Evolutionary conservation across 768 basidiomycete species (phyloP), one percentile per base, ranked within the genome.

Genomic region (Serendipita sp.): DNA sequence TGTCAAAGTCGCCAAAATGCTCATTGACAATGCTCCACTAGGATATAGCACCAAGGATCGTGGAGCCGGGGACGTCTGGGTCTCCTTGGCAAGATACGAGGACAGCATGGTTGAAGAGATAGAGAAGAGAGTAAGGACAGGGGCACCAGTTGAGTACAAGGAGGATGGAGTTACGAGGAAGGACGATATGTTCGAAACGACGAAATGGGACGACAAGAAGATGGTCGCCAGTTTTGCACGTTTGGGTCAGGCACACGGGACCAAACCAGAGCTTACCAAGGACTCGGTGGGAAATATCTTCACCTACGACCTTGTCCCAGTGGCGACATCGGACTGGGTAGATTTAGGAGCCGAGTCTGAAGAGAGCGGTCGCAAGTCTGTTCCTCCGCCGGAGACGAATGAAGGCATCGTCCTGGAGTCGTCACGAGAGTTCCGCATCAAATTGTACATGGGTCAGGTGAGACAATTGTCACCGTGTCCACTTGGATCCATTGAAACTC

Each of bases 151-250:
- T 8, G 56, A 60, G 34, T 60, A 60, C 56, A 3, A 60, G 35
- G 56, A 28, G 2, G 56, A 60, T 32, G 56, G 56, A 8, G 32
- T 60, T 30, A 75, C 65, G 71, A 73, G 56, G 68, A 69, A 7
- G 56, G 64, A 28, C 63, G 68, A 18, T 73, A 75, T 45, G 75
- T 80, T 74, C 76, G 78, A 63, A 69, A 73, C 67, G 66, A 73
- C 63, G 10, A 77, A 70, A 68, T 90, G 87, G 85, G 90, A 92
- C 72, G 78, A 74, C 52, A 73, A 73, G 65, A 91, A 91, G 78
- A 91, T 91, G 90, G 83, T 91, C 58, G 75, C 78, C 62, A 81
- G 80, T 65, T 91, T 91, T 74, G 86, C 86, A 1, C 78, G 80
- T 67, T 74, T 91, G 73, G 82, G 81, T 3, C 70, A 72, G 3